phyloP scores from a whole-genome alignment of 352 stramenopile species.

The Peronospora tabacina region DNA sequence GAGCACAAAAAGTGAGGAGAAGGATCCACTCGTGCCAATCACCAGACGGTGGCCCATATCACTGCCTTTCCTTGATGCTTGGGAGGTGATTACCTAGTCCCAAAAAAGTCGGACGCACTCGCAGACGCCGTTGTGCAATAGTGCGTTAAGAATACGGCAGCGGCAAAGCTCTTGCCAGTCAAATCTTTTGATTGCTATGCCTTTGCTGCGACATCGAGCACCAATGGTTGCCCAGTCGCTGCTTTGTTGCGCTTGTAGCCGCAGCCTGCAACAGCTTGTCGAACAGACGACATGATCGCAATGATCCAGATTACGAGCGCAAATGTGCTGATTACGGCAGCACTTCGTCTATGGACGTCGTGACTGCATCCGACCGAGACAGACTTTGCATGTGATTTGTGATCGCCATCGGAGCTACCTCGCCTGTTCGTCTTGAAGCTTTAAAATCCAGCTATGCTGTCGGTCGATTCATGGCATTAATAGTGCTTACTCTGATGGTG shows the following conservation, averaged over 20 bases:
- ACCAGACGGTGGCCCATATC: not conserved
- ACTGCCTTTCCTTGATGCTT: not conserved
- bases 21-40: not conserved
- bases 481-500: not conserved
- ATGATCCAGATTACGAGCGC: conserved; percentile 16
- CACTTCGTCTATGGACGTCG: not conserved
- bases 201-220: conserved; percentile 7
- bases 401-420: not conserved
- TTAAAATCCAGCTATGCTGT: not conserved
- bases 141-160: not conserved
- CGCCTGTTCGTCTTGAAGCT: not conserved
- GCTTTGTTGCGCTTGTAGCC: conserved; percentile 1
- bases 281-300: conserved; percentile 1
- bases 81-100: too few species aligned
- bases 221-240: conserved; percentile 4
- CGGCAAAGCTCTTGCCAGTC: conserved; percentile 10
- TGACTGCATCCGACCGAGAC: conserved; percentile 7
- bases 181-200: conserved; percentile 14
- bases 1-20: not conserved
- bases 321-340: conserved; percentile 16
- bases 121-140: conserved; percentile 16
- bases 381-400: conserved; percentile 3
- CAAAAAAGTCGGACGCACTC: conserved; percentile 4
- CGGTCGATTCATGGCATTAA: not conserved
- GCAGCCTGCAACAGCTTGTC: conserved; percentile 3